Evolutionary conservation across 2,329 filamentous ascomycete species (phyloP), one percentile per base, ranked within the genome.

Genomic region (Blastomyces emzantsi): DNA sequence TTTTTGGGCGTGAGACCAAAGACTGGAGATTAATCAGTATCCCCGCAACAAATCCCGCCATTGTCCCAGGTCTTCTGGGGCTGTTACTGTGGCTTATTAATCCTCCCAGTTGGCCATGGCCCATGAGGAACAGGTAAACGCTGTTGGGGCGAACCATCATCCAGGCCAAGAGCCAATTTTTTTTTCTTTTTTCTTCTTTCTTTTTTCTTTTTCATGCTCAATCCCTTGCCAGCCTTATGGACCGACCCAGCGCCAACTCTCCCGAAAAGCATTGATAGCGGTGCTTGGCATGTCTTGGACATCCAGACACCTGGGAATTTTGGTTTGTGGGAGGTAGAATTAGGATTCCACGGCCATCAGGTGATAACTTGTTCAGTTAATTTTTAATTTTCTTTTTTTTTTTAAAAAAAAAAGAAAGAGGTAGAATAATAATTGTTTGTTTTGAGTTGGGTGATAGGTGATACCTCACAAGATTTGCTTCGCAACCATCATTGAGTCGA

Each of bases 211-310:
- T 60, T 33, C n/a, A 9, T 58, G 36, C 19, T 45, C 41, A 19
- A 22, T 60, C 17, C 17, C 25, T 47, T 11, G 22, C 57, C 57
- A 60, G 57, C 57, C 57, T 60, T 60, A 60, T 25, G 39, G 28
- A 3, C 22, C 28, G 28, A 3, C 22, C 28, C 41, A 59, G 13
- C n/a, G 22, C 22, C 39, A 28, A n/a, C n/a, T 2, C 56, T 43
- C 56, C 56, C 56, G 56, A 59, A 45, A 59, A 59, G 19, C 30
- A 41, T 1, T 8, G 39, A 59, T 59, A 33, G 57, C 17, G 25
- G 57, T 33, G 57, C 57, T 60, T 60, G 57, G 57, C 57, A 33
- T 60, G 39, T 17, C 57, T 47, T 47, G 41, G 57, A 11, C 41
- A 13, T 41, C 57, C 57, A 19, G 15, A 47, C n/a, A 25, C 28